Conservation (phyloP, 352 stramenopile species). For the Peronospora destructor region DNA sequence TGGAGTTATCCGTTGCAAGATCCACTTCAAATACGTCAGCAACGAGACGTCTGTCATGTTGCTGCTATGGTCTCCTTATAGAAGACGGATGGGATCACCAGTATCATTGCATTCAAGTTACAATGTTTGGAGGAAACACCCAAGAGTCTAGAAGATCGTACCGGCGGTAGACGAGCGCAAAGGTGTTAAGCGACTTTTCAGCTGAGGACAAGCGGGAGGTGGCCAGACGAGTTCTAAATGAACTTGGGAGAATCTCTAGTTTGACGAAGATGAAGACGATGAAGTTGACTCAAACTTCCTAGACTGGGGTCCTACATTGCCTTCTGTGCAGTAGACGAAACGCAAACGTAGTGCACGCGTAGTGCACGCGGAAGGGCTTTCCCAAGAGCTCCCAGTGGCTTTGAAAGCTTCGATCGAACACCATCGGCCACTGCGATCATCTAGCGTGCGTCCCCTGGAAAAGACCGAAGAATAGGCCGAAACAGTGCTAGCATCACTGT, state of each 20-base stretch:
- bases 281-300: not conserved
- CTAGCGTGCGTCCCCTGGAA: not conserved
- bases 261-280: constrained; percentile 19
- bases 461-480: not conserved
- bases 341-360: constrained; percentile 1
- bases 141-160: not conserved
- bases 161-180: not conserved
- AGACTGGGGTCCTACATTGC: not conserved
- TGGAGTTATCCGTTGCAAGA: no score
- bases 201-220: constrained; percentile 17
- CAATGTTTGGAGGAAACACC: not conserved
- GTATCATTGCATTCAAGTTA: constrained; percentile 10
- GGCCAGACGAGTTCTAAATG: constrained; percentile 36
- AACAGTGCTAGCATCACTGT: no score
- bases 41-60: no score
- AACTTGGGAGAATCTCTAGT: constrained; percentile 43
- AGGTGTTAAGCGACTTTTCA: constrained; percentile 2
- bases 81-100: constrained; percentile 1
- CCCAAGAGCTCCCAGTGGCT: constrained; percentile 43
- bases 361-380: constrained; percentile 30
- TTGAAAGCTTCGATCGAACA: constrained; percentile 54
- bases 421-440: constrained; percentile 17
- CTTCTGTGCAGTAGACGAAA: not conserved
- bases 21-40: no score
- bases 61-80: no score